Percentiles rank a stretch among this genome's conserved stretches.
Conservation (phyloP, 306 rosid species). For the Echinosophora koreensis region DNA sequence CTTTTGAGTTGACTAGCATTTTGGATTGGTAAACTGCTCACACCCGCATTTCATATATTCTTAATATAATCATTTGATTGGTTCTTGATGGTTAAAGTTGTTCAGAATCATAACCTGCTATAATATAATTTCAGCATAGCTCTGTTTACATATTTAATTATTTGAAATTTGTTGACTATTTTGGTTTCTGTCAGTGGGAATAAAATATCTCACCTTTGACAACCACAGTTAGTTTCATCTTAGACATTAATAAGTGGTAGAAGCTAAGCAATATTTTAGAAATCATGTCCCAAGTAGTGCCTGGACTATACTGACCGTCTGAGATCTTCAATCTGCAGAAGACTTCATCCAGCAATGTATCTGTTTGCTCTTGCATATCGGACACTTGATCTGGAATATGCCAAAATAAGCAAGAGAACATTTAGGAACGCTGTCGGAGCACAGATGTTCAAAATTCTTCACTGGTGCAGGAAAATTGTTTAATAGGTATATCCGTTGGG, state of each 20-base stretch:
- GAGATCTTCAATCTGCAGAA: constrained; percentile 64
- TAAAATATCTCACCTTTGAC: constrained; percentile 27
- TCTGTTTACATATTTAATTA: not conserved
- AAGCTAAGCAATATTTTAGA: constrained; percentile 33
- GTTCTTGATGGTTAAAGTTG: constrained; percentile 13
- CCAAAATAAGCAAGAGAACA: constrained; percentile 67
- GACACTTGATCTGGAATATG: constrained; percentile 91
- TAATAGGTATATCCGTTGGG: constrained; percentile 44
- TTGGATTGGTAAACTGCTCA: constrained; percentile 20
- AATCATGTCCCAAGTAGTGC: constrained; percentile 9
- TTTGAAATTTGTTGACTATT: constrained; percentile 13
- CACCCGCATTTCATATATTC: constrained; percentile 17
- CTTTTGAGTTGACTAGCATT: not conserved
- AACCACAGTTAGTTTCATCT: not conserved
- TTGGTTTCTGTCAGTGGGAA: constrained; percentile 24
- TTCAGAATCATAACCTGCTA: constrained; percentile 12
- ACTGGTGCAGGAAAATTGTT: constrained; percentile 84
- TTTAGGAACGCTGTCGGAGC: constrained; percentile 58
- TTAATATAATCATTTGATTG: not conserved
- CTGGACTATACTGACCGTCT: constrained; percentile 43
- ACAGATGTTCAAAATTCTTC: constrained; percentile 65
- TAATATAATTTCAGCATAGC: not conserved
- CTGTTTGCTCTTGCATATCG: constrained; percentile 91
- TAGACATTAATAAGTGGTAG: constrained; percentile 24
- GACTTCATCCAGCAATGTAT: constrained; percentile 97